Percentiles rank a stretch among this genome's conserved stretches.
Evolutionary conservation across 2,329 filamentous ascomycete species (phyloP).

Genomic region (Xylaria sp.): DNA sequence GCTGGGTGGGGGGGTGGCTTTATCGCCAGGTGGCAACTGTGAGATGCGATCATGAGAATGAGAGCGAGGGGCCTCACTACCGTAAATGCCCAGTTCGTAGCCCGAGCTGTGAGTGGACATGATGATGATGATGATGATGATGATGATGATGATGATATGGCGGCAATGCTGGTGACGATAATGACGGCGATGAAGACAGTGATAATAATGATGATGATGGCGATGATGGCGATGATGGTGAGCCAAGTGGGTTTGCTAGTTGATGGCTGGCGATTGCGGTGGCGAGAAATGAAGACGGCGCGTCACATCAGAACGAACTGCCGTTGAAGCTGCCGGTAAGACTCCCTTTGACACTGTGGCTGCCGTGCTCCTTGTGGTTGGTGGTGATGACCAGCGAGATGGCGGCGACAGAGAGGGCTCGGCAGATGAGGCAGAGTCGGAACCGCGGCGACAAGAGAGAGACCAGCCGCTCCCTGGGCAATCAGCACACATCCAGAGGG

Average conservation of each 20-base stretch:
- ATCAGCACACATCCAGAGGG: constrained; percentile 33
- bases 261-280: constrained; percentile 1
- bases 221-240: too few relatives aligned
- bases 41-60: constrained; percentile 13
- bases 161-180: constrained; percentile 6
- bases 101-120: constrained; percentile 37
- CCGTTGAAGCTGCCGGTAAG: neutral
- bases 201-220: too few relatives aligned
- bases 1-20: constrained; percentile 13
- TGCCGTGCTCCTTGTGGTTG: too few relatives aligned
- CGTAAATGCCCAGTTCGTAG: constrained; percentile 27
- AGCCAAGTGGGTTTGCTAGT: too few relatives aligned
- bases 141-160: constrained; percentile 16
- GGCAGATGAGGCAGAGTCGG: constrained; percentile 6
- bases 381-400: neutral
- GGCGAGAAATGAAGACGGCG: neutral
- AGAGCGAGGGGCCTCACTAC: constrained; percentile 20
- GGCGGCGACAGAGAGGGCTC: constrained; percentile 17
- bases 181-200: constrained; percentile 7
- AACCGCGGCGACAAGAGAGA: constrained; percentile 9
- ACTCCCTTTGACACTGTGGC: neutral
- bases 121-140: constrained; percentile 28
- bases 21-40: constrained; percentile 3
- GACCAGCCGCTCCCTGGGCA: constrained; percentile 29
- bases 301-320: neutral